Percentiles rank a stretch among this genome's conserved stretches.
Conservation (phyloP, 805 yeast species). For the Cyberlindnera mrakii region DNA sequence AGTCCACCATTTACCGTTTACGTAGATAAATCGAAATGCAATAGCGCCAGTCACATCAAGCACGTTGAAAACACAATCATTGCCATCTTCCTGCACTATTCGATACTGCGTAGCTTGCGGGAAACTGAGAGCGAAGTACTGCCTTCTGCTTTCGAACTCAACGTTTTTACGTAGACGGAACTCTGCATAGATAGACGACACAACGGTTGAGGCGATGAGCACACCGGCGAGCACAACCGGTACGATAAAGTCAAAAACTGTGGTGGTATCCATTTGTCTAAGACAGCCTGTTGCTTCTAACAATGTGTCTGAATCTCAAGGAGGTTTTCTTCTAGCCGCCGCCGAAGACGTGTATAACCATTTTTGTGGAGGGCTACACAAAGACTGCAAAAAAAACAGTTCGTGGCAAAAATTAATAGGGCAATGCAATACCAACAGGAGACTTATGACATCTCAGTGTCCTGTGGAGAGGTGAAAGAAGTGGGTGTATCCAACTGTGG, state of each 20-base stretch:
- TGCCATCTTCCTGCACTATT: background rate
- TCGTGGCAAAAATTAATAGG: background rate
- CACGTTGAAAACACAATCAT: background rate
- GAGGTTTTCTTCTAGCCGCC: too few species aligned
- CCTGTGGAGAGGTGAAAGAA: background rate
- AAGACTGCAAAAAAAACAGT: background rate
- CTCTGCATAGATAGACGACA: background rate
- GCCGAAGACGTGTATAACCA: too few species aligned
- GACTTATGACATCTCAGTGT: background rate
- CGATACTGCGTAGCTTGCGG: background rate
- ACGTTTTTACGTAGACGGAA: slow-evolving; percentile 1
- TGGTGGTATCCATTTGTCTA: too few species aligned
- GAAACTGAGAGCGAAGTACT: slow-evolving; percentile 1
- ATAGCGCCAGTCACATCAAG: background rate
- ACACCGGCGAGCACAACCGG: too few species aligned
- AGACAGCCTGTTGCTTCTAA: too few species aligned
- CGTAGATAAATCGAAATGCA: background rate
- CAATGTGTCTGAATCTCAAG: too few species aligned
- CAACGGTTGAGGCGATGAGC: too few species aligned
- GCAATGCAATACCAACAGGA: too few species aligned
- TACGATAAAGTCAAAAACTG: too few species aligned
- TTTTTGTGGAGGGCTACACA: too few species aligned
- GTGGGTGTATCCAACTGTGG: slow-evolving; percentile 1
- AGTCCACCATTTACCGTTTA: background rate
- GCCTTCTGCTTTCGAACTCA: slow-evolving; percentile 1